Evolutionary conservation across 2,329 filamentous ascomycete species (phyloP), one percentile per base, ranked within the genome.

Genomic region (Fusarium tricinctum): DNA sequence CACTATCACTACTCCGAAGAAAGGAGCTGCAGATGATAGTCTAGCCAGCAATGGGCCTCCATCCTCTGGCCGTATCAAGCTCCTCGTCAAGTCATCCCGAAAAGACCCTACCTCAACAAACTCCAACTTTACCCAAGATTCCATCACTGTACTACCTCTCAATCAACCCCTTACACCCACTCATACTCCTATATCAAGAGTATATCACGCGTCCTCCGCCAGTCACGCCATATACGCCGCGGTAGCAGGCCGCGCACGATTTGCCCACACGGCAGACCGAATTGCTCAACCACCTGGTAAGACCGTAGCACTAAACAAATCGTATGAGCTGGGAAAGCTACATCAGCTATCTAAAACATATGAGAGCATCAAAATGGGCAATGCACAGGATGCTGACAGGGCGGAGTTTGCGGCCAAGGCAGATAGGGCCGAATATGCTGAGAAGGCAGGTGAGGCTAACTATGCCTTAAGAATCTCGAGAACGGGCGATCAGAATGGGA

Each of bases 341-440:
- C 33, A 45, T 2, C 30, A 26, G 15, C 43, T 74, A 10, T 43
- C 53, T 39, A 39, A 33, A 2, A 55, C 62, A n/a, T 76, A 74
- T 44, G 42, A 52, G 0, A 23, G 28, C 0, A 61, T 71, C 1
- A 74, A 77, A 51, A 26, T 13, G 2, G 6, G 15, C 4, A 26
- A 39, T 6, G 68, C 66, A 6, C 71, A 69, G 8, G 51, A 70
- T 22, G 74, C 69, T 6, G 50, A 51, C 13, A 59, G 42, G n/a
- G 75, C 71, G 0, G 56, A 65, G 55, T 74, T 75, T 61, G 75
- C 75, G 13, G 74, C 71, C 3, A 73, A 65, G 39, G 69, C 75
- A 0, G 74, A 76, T 38, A 51, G 44, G 40, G 76, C 76, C 2
- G 32, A 63, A 9, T 77, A 70, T 42, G 75, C 75, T 5, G 50